Evolutionary conservation across 2,329 filamentous ascomycete genomes (phyloP), one percentile per base, ranked within the genome.

Genomic region (Aspergillus bombycis): DNA sequence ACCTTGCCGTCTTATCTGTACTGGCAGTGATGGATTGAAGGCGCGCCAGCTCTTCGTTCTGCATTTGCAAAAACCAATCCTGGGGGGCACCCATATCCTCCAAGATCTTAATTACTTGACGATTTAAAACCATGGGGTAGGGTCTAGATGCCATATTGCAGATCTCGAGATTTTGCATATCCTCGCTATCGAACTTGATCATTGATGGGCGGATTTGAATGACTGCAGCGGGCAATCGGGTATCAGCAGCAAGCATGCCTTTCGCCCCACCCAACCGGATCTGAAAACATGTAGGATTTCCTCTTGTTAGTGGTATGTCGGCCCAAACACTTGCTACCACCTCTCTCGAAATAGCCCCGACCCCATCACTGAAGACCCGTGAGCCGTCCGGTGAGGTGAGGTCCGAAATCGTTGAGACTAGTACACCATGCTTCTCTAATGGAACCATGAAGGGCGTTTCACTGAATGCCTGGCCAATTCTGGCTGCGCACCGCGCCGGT

Each of bases 81-180:
- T 79, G 71, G 0, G 81, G 73, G 0, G 91, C 87, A 0, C 85
- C 84, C 75, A 94, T 88, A 67, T 96, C 93, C 71, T 96, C 93
- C 0, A 96, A 76, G 6, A 96, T 93, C 74, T 96, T 96, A 78
- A 96, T 93, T 65, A 94, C 82, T 67, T 92, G 91, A 0, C 90
- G 88, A 71, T 96, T 96, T 1, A 96, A 83, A 21, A 88, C 86
- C 68, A 94, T 82, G 0, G 86, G 86, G 8, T 94, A 83, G 0
- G 91, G 89, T 57, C 84, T 87, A 43, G 86, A 87, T 0, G 88
- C 88, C 48, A 87, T 84, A 54, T 90, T 90, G 71, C 68, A 71
- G 14, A 71, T 70, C 30, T 69, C 68, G 5, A 70, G 50, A 19
- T 67, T 56, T 7, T 45, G 16, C 59, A 63, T 62, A 23, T 70